Percentiles rank a stretch among this genome's conserved stretches.
Evolutionary conservation across 1,284 basidiomycete genomes (phyloP).

Genomic region (Stygiomarasmius scandens): DNA sequence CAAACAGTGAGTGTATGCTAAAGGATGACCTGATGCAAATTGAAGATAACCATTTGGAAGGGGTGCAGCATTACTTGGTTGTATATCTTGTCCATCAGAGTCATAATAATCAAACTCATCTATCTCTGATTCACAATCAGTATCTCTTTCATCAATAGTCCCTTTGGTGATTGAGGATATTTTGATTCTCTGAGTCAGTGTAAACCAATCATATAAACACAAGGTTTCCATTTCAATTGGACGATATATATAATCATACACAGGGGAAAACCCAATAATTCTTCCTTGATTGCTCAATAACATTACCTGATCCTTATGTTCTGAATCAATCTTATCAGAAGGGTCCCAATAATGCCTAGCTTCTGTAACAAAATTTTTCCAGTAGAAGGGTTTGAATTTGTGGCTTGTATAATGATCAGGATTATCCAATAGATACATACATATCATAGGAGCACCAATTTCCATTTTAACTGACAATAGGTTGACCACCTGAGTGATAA

Average conservation of each 20-base stretch:
- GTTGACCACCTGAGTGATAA: conserved; percentile 33
- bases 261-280: conserved; percentile 4
- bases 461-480: conserved; percentile 28
- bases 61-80: too few relatives aligned
- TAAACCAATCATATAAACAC: conserved; percentile 14
- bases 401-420: conserved; percentile 36
- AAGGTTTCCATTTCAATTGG: conserved; percentile 7
- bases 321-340: conserved; percentile 7
- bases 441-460: conserved; percentile 34
- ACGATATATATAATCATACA: conserved; percentile 24
- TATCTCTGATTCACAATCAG: too few relatives aligned
- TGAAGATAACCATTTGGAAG: neutral
- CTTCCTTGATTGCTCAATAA: neutral
- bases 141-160: conserved; percentile 21
- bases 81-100: too few relatives aligned
- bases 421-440: conserved; percentile 29
- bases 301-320: conserved; percentile 15
- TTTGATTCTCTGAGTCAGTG: conserved; percentile 11
- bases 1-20: neutral
- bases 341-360: conserved; percentile 14
- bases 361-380: conserved; percentile 27
- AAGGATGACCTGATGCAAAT: neutral
- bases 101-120: too few relatives aligned
- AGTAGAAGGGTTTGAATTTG: conserved; percentile 29
- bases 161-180: too few relatives aligned